These are phyloP conservation scores for Physaria fendleri DNA, from an alignment of 345 rosid species.

Conservation along the genomic window DNA sequence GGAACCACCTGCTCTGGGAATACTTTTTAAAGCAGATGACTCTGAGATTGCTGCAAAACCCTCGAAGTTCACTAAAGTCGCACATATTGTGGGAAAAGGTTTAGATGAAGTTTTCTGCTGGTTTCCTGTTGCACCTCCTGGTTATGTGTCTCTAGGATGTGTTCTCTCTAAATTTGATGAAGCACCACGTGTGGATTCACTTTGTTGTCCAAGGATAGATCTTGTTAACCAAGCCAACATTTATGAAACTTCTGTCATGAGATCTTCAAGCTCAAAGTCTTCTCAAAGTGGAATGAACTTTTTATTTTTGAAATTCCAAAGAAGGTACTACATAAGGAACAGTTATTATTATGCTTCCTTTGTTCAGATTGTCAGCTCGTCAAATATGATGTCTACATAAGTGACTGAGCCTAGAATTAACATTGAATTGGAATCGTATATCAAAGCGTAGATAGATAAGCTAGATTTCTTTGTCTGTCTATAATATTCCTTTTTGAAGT, in stretches of 20 bases:
- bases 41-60: conserved; percentile 84
- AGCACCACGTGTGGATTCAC: conserved; percentile 50
- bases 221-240: conserved; percentile 81
- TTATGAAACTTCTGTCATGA: conserved; percentile 65
- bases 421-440: not conserved
- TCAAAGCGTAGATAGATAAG: conserved; percentile 6
- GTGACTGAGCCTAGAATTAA: conserved; percentile 2
- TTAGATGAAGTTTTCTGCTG: conserved; percentile 86
- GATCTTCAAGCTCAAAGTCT: conserved; percentile 68
- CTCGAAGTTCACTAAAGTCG: conserved; percentile 77
- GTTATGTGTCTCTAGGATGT: conserved; percentile 91
- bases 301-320: conserved; percentile 92
- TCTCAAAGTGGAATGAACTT: conserved; percentile 93
- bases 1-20: conserved; percentile 88
- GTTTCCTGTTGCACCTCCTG: conserved; percentile 97
- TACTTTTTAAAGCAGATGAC: conserved; percentile 69
- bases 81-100: conserved; percentile 81
- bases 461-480: not conserved
- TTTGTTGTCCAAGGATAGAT: conserved; percentile 96
- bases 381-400: not conserved
- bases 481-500: conserved; percentile 3
- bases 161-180: conserved; percentile 71
- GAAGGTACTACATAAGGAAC: conserved; percentile 41
- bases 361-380: conserved; percentile 5
- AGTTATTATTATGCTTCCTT: not conserved